Base-by-base conservation (phyloP, 2,329 filamentous ascomycete genomes). In the Magnaporthiopsis poae region DNA sequence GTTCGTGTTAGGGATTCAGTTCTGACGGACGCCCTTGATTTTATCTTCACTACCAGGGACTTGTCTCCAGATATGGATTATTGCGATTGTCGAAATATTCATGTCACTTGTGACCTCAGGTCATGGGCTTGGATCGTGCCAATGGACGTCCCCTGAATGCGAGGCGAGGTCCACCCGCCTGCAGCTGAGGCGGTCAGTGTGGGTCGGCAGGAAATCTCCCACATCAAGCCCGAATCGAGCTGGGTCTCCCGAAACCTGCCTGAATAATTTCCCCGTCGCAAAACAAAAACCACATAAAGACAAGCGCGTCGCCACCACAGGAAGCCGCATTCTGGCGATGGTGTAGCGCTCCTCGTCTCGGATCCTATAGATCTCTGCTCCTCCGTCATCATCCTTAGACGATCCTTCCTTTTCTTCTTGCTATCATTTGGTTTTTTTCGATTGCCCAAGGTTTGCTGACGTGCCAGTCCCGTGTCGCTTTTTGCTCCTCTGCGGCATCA, bases 401-500 rank as follows among this genome's bases (percentile, higher is more conserved):
- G 25, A 29, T 62, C 21, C 33, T 64, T 64, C 59, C 25, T 64
- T 64, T 59, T 56, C 39, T 59, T 33, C 39, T 31, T 29, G 11
- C 3, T 5, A n/a, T 64, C 46, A 18, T 60, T 60, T 15, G 31
- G 35, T 27, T 33, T 2, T 25, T 21, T 9, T 56, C 46, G 46
- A 25, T 25, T 56, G 46, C 46, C 46, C 46, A 5, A 56, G 11
- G 15, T 29, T 64, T 56, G 25, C 63, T 64, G 63, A 64, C 63
- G 31, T 52, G 29, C 35, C 46, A 29, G 46, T 46, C 29, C 29
- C 36, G 29, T 56, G 46, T 56, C 46, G 46, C 46, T 56, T 59
- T 64, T 29, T 63, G 35, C 63, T 29, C 29, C 46, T 15, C 35
- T 46, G 29, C 15, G 46, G 59, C 60, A 66, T 60, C 59, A 73